These are phyloP conservation scores for Linum usitatissimum DNA, from an alignment of 345 rosid species.

Conservation along the genomic window DNA sequence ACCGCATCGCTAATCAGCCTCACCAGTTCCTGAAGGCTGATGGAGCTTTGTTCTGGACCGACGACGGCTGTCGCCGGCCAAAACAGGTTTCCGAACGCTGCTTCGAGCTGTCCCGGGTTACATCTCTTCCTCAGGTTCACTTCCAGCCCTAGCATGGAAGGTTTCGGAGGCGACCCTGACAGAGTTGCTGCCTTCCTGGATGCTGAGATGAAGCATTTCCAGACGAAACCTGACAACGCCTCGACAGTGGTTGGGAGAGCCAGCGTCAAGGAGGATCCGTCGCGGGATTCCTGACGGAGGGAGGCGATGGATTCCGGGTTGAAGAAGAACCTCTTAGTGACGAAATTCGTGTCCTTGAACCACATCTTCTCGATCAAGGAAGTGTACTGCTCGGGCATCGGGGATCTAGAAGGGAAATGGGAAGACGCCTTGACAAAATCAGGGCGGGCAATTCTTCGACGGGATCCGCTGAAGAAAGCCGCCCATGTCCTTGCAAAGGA, in stretches of 20 bases:
- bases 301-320: neutral
- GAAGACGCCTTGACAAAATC: neutral
- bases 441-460: neutral
- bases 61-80: slow-evolving; percentile 14
- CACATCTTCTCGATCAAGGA: neutral
- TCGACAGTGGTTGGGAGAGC: neutral
- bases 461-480: neutral
- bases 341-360: neutral
- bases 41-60: neutral
- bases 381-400: neutral
- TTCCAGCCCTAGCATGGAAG: slow-evolving; percentile 11
- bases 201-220: slow-evolving; percentile 17
- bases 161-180: neutral
- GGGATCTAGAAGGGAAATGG: neutral
- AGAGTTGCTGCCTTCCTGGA: neutral
- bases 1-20: slow-evolving; percentile 8
- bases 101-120: slow-evolving; percentile 13
- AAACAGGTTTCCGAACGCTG: slow-evolving; percentile 6
- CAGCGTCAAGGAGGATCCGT: neutral
- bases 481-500: neutral
- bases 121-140: slow-evolving; percentile 17
- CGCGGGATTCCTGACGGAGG: neutral
- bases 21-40: neutral
- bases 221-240: neutral
- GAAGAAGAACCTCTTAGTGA: neutral